These are phyloP conservation scores for Sphagnum tenellum DNA, from an alignment of 225 moss, liverwort and hornwort genomes.

Conservation along the genomic window DNA sequence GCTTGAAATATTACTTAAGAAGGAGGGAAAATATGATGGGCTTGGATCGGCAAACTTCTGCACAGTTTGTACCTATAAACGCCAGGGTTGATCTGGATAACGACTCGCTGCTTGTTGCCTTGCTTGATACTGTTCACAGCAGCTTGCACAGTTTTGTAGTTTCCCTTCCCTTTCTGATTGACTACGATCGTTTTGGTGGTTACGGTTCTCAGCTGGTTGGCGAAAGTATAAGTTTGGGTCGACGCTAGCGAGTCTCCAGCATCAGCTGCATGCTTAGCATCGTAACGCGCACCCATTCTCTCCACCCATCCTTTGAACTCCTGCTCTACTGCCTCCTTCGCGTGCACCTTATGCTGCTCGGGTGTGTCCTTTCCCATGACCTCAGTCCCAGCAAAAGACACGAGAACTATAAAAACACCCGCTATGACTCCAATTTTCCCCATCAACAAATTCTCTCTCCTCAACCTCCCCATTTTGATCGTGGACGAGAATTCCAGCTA, in stretches of 20 bases:
- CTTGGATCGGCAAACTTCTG: no score
- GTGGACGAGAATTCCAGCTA: no score
- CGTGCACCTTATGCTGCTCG: no score
- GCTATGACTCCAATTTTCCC: no score
- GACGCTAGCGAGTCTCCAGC: conserved; percentile 14
- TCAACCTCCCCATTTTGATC: no score
- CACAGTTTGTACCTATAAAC: conserved; percentile 25
- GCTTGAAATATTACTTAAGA: no score
- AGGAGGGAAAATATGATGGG: no score
- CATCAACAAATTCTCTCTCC: no score
- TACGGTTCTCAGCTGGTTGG: conserved; percentile 30
- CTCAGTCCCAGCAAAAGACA: no score
- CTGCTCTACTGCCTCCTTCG: no score
- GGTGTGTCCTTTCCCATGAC: no score
- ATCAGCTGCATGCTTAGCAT: conserved; percentile 22
- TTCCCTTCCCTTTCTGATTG: conserved; percentile 49
- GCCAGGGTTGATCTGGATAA: conserved; percentile 52
- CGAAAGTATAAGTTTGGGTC: conserved; percentile 16
- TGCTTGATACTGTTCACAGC: conserved; percentile 22
- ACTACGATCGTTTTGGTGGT: conserved; percentile 20
- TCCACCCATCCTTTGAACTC: conserved; percentile 34
- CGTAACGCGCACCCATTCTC: conserved; percentile 10
- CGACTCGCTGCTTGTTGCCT: conserved; percentile 34
- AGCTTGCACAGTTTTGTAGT: conserved; percentile 42
- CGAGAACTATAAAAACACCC: no score